These are phyloP conservation scores for Sarcomyxa edulis DNA, from an alignment of 768 basidiomycete species.

Conservation along the genomic window DNA sequence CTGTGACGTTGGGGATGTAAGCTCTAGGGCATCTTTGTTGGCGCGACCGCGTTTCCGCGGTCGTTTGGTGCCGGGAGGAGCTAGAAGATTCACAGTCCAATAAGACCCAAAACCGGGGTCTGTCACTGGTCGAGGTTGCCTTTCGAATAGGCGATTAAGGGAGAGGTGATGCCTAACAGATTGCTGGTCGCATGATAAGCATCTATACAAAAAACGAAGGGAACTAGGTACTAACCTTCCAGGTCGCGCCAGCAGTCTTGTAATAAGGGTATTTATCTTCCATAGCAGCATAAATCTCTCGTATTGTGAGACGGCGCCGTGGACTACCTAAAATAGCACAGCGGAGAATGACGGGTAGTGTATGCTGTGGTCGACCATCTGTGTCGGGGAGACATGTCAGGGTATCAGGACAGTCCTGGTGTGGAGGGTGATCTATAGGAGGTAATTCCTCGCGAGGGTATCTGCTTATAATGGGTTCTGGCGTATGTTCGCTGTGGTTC, in stretches of 20 bases:
- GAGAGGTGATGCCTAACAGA: conserved; percentile 84
- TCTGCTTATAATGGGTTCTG: no score
- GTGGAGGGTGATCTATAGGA: conserved; percentile 43
- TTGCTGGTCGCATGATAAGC: conserved; percentile 46
- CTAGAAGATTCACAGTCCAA: conserved; percentile 83
- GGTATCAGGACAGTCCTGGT: conserved; percentile 74
- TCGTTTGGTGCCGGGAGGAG: conserved; percentile 83
- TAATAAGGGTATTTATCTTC: conserved; percentile 82
- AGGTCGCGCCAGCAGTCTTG: conserved; percentile 73
- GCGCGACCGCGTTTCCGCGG: conserved; percentile 74
- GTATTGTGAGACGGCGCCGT: conserved; percentile 71
- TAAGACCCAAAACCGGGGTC: conserved; percentile 87
- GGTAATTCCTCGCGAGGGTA: no score
- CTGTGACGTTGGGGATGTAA: no score
- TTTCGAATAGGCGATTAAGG: conserved; percentile 76
- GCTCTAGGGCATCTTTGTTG: conserved; percentile 15
- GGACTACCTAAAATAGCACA: conserved; percentile 80
- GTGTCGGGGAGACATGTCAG: conserved; percentile 77
- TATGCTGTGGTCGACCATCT: conserved; percentile 75
- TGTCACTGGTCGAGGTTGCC: conserved; percentile 75
- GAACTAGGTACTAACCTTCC: conserved; percentile 59
- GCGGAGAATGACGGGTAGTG: conserved; percentile 78
- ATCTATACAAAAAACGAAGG: conserved; percentile 9
- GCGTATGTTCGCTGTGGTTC: no score
- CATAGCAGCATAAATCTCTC: conserved; percentile 85